Evolutionary conservation across 1,284 basidiomycete species (phyloP).

Genomic region (Cutaneotrichosporon cavernicola): DNA sequence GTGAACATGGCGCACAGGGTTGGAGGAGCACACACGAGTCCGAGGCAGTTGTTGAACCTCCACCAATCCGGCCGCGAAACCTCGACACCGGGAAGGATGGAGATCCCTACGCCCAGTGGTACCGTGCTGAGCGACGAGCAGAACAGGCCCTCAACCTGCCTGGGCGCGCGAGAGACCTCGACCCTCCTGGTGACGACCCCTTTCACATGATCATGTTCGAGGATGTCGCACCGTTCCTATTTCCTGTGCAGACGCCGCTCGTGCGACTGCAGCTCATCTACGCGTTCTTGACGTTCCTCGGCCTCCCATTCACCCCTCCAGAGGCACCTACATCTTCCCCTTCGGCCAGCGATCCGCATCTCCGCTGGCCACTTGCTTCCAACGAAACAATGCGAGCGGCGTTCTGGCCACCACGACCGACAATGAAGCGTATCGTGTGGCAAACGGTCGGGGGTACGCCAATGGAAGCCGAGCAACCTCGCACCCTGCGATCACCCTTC

Average conservation of each 20-base stretch:
- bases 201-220: conserved; percentile 74
- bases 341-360: conserved; percentile 50
- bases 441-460: conserved; percentile 51
- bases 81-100: background rate
- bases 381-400: conserved; percentile 33
- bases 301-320: conserved; percentile 59
- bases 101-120: conserved; percentile 73
- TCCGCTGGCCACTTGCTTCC: conserved; percentile 35
- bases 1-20: conserved; percentile 53
- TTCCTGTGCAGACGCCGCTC: conserved; percentile 59
- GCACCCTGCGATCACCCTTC: conserved; percentile 31
- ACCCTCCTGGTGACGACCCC: conserved; percentile 62
- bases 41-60: background rate
- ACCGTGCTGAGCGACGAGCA: conserved; percentile 59
- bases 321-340: conserved; percentile 51
- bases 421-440: conserved; percentile 29
- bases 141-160: conserved; percentile 59
- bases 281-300: conserved; percentile 73
- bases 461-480: conserved; percentile 47
- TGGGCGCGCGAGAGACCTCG: conserved; percentile 60
- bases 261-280: conserved; percentile 67
- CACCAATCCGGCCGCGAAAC: conserved; percentile 52
- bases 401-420: conserved; percentile 35
- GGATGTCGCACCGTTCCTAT: conserved; percentile 71
- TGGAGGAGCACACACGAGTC: conserved; percentile 45